These are phyloP conservation scores for Papiliotrema nemorosa DNA, from an alignment of 1,284 basidiomycete genomes.

Conservation along the genomic window DNA sequence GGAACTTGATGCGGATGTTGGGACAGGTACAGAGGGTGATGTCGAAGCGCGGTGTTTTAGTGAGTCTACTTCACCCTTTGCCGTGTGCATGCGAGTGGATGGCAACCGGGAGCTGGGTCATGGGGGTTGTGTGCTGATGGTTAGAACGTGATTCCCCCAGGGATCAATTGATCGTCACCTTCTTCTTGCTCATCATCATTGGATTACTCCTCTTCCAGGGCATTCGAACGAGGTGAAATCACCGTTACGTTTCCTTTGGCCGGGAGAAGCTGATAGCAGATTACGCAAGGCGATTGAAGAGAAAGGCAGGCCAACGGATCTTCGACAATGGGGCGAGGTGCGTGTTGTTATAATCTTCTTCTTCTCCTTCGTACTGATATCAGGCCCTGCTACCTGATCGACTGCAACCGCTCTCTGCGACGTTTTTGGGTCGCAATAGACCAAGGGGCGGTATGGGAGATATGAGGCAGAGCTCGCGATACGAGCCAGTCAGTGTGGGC, in stretches of 20 bases:
- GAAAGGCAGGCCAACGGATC: slow-evolving; percentile 38
- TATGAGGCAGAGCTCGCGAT: slow-evolving; percentile 1
- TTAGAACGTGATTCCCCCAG: slow-evolving; percentile 79
- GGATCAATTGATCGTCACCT: slow-evolving; percentile 82
- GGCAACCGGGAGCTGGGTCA: too few relatives aligned
- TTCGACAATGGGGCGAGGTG: slow-evolving; percentile 41
- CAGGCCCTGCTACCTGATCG: slow-evolving; percentile 5
- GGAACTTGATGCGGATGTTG: slow-evolving; percentile 83
- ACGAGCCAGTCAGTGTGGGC: slow-evolving; percentile 8
- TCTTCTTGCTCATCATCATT: slow-evolving; percentile 80
- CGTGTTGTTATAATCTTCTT: background rate
- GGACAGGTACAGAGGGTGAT: slow-evolving; percentile 93
- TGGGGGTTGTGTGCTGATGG: slow-evolving; percentile 2
- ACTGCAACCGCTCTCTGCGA: slow-evolving; percentile 4
- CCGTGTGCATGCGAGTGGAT: background rate
- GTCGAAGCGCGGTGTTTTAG: slow-evolving; percentile 94
- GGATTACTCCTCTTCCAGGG: slow-evolving; percentile 77
- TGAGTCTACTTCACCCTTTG: slow-evolving; percentile 52
- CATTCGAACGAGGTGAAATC: slow-evolving; percentile 55
- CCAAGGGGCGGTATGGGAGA: background rate
- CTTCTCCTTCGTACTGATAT: background rate
- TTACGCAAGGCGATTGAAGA: slow-evolving; percentile 37
- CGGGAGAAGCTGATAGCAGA: slow-evolving; percentile 11
- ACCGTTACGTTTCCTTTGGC: background rate
- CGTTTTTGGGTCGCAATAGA: background rate